Base-by-base conservation (phyloP, 352 stramenopile species). In the Plasmopara muralis region DNA sequence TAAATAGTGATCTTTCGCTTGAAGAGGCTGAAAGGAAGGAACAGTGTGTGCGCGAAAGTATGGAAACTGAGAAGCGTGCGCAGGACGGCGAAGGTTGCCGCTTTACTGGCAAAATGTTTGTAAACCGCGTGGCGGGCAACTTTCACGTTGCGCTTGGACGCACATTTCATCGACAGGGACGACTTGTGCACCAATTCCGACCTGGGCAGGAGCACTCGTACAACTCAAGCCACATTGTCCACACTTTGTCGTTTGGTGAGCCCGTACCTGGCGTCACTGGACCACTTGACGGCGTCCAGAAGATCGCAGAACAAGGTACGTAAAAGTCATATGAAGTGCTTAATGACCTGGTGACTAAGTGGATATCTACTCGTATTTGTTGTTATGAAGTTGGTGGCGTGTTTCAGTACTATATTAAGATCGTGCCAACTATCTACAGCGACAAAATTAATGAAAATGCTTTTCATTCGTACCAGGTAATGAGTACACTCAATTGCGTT, bases 401-500 rank as follows among this genome's bases (percentile, higher is more conserved):
- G 50, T 91, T 89, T 57, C 80, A 93, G 68, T 93, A 93, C 67
- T 89, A 87, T 55, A 85, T 93, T 68, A 93, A 93, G 66, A 81
- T 93, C 42, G 81, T 93, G 46, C 83, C 83, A 16, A 93, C 83
- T 20, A 86, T 93, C 54, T 93, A 88, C 68, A 83, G 74, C 56
- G 79, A 25, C 20, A 25, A 90, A 43, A 80, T 83, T 16, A 73
- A 78, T 50, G 68, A 77, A 9, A 62, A 65, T 12, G 62, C 68
- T 3, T 76, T 83, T 16, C 60, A 78, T 45, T 89, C 78, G 57
- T 91, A 91, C 57, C 83, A 86, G 66, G 20, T 25, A 25, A 25
- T 25, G 20, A 1, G 20, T 25, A 25, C 3, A 25, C 20, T 25
- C 20, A 25, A 25, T 25, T 25, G 20, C 20, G 20, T 25, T 3